These are phyloP conservation scores for Leptodontidium sp. DNA, from an alignment of 2,329 filamentous ascomycete genomes.

Conservation along the genomic window DNA sequence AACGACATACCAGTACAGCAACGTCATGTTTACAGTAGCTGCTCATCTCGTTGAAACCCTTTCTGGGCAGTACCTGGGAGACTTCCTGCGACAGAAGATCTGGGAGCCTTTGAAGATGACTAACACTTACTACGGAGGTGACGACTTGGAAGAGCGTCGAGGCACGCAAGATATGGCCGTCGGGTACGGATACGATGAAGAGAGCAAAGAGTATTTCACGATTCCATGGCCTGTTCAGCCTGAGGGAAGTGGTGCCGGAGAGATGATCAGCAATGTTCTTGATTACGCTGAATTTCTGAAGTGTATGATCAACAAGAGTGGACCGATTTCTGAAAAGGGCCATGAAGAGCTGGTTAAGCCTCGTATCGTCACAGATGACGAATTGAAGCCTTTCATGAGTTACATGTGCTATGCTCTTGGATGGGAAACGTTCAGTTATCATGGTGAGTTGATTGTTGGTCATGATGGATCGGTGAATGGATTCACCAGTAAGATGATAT, in stretches of 20 bases:
- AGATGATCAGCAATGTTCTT: slow-evolving; percentile 27
- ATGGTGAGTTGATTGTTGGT: slow-evolving; percentile 28
- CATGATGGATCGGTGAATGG: slow-evolving; percentile 31
- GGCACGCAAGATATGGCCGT: slow-evolving; percentile 22
- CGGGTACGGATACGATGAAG: slow-evolving; percentile 29
- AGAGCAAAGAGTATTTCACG: slow-evolving; percentile 18
- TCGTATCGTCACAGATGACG: slow-evolving; percentile 24
- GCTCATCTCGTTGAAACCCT: slow-evolving; percentile 55
- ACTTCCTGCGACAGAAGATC: slow-evolving; percentile 51
- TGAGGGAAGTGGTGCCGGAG: slow-evolving; percentile 33
- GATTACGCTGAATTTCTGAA: slow-evolving; percentile 33
- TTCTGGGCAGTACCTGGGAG: slow-evolving; percentile 48
- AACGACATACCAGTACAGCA: slow-evolving; percentile 56
- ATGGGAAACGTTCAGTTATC: slow-evolving; percentile 30
- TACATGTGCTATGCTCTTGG: slow-evolving; percentile 31
- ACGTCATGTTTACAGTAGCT: slow-evolving; percentile 56
- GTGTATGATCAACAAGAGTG: slow-evolving; percentile 31
- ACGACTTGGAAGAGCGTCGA: slow-evolving; percentile 18
- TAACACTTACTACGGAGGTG: slow-evolving; percentile 47
- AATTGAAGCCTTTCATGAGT: slow-evolving; percentile 22
- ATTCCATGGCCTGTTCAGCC: slow-evolving; percentile 27
- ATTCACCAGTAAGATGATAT: slow-evolving; percentile 31
- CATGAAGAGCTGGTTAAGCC: slow-evolving; percentile 35
- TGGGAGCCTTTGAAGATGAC: slow-evolving; percentile 57
- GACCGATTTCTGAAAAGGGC: slow-evolving; percentile 29